Evolutionary conservation across 257 asterid species (phyloP), one percentile per base, ranked within the genome.

Genomic region (Plantago ovata): DNA sequence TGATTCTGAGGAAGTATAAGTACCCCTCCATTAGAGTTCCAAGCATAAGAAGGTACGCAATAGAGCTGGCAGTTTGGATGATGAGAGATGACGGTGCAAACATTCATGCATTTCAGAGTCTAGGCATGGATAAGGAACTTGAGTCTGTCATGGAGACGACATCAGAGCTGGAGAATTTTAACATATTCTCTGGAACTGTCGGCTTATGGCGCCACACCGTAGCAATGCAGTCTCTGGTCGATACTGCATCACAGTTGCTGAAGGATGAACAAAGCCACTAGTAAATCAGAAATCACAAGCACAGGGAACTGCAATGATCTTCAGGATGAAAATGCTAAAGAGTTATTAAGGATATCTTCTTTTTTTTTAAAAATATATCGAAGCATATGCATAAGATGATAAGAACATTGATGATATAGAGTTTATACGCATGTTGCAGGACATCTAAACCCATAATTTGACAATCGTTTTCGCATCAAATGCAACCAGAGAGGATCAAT

Each of bases 11-110:
- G 62, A 73, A 75, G 18, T 74, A 84, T 40, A 75, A 61, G 54
- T 56, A 76, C 44, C 97, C 95, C 4, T 78, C 90, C 0, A 72
- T 80, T 9, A 84, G 68, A 71, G 90, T 88, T 41, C 95, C 98
- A 38, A 75, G 91, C 77, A 86, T 84, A 51, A 80, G 98, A 62
- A 82, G 97, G 65, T 89, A 84, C 51, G 74, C 80, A 3, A 69
- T 86, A 36, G 97, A 92, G 80, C 71, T 92, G 52, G 73, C 84
- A 2, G 81, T 82, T 36, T 84, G 97, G 97, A 82, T 92, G 97
- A 92, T 92, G 95, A 85, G 69, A 62, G 83, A 84, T 16, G 69
- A 84, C 32, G 41, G 38, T 9, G 43, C 40, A n/a, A 84, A 75
- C 15, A 33, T 62, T 38, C 67, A 58, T 10, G 73, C 51, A 13